Percentiles rank a stretch among this genome's conserved stretches.
These are phyloP conservation scores for Saxophila tyrrhenica DNA, from an alignment of 495 filamentous ascomycete species.

Conservation along the genomic window DNA sequence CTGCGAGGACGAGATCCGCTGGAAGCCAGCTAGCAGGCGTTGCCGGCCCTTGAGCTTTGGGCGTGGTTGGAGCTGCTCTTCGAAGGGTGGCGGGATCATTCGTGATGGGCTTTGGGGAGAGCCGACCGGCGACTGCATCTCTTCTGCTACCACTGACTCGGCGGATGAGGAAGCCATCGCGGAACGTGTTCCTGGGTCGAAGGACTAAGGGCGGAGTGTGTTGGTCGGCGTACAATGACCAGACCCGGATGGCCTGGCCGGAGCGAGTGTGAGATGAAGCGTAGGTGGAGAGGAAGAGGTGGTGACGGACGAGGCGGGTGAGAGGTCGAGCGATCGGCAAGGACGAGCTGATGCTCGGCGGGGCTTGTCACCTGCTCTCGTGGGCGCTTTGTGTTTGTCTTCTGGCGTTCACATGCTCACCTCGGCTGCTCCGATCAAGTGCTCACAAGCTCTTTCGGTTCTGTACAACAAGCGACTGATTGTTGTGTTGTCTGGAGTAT, in stretches of 20 bases:
- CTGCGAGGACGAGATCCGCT: conserved; percentile 81
- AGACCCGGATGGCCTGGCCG: neutral
- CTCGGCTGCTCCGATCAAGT: neutral
- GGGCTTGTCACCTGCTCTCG: neutral
- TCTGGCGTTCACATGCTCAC: neutral
- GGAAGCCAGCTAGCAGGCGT: conserved; percentile 64
- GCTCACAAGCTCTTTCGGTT: neutral
- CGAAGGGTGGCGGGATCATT: conserved; percentile 5
- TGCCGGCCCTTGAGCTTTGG: conserved; percentile 61
- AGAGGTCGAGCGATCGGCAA: neutral
- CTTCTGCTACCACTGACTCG: conserved; percentile 1
- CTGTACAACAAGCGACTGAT: neutral
- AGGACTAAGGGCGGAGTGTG: neutral
- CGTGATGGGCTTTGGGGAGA: conserved; percentile 2
- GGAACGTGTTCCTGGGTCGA: neutral
- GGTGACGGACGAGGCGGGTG: neutral
- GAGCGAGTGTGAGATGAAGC: neutral
- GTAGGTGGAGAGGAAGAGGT: neutral
- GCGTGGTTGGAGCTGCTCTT: conserved; percentile 13
- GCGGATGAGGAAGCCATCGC: neutral
- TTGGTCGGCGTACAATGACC: neutral
- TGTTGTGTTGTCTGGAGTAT: neutral
- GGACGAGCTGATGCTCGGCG: neutral
- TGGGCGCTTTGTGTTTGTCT: neutral
- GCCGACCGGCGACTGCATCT: neutral